Evolutionary conservation across 2,329 filamentous ascomycete genomes (phyloP), one percentile per base, ranked within the genome.

Genomic region (Nothophoma quercina): DNA sequence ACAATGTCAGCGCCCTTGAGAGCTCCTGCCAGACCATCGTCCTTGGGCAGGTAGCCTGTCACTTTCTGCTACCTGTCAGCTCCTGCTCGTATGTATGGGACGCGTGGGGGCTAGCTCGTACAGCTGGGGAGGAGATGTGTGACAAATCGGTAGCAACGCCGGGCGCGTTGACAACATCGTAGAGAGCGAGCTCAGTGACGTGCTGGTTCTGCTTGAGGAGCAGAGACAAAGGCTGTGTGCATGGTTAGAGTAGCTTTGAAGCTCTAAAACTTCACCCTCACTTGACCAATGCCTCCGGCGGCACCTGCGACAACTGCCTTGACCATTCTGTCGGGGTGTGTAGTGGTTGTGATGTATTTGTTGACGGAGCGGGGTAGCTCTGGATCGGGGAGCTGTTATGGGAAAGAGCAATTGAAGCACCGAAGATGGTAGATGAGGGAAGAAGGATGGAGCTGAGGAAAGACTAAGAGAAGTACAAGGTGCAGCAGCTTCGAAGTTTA

Each of bases 141-240:
- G 93, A 97, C 56, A 99, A 87, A 77, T 99, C 95, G 71, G 93
- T 88, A 63, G 93, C 91, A 73, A 99, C 95, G 79, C 95, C 95
- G 68, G 92, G 93, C 42, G 92, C 96, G 85, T 98, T 97, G 79
- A 98, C 93, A 65, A 99, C 93, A 96, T 99, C 95, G 84, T 97
- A 99, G 69, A 99, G 90, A 57, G 92, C 84, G 70, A 99, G 90
- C 82, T 98, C 91, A 71, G 93, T 89, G 71, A 99, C 84, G 72
- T 91, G 86, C 62, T 92, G 89, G 73, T 84, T 90, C 65, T 89
- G 86, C 86, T 99, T 99, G 76, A 98, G 85, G 69, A 99, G 89
- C 65, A 99, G 90, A 63, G 95, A 99, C 71, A 99, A 85, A 67
- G 95, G 95, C 93, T 98, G 73, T 40, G 73, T 40, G 48, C 9